A percentile compares a stretch with the other conserved stretches of the same genome.
These are phyloP conservation scores for Coemansia sp. DNA, from an alignment of 192 early-diverging fungal genomes.

Conservation along the genomic window DNA sequence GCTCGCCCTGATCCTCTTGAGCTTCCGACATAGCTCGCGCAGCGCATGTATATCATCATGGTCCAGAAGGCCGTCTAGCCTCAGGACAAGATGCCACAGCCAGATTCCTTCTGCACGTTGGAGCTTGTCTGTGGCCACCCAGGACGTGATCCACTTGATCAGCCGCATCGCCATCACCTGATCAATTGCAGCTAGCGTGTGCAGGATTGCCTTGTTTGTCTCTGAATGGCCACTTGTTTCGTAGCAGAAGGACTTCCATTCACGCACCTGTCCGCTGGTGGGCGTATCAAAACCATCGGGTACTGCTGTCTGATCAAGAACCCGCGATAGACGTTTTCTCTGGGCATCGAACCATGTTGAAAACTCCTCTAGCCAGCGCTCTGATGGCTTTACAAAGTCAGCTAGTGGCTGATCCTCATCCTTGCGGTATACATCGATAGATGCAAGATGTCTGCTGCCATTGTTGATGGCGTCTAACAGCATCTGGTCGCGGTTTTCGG, in stretches of 20 bases:
- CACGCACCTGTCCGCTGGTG: slow-evolving; percentile 14
- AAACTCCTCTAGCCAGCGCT: slow-evolving; percentile 22
- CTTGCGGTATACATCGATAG: not conserved
- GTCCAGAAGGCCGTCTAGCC: slow-evolving; percentile 37
- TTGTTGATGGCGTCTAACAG: not conserved
- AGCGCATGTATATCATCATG: slow-evolving; percentile 40
- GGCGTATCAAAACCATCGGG: slow-evolving; percentile 20
- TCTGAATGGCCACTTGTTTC: not conserved
- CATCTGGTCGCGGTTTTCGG: slow-evolving; percentile 15
- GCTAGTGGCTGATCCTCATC: not conserved
- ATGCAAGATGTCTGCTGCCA: not conserved
- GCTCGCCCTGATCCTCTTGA: slow-evolving; percentile 16
- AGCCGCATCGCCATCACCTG: slow-evolving; percentile 38
- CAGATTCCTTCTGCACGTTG: slow-evolving; percentile 31
- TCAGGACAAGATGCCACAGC: slow-evolving; percentile 46
- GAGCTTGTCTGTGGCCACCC: slow-evolving; percentile 28
- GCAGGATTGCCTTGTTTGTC: slow-evolving; percentile 13
- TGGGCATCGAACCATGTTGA: slow-evolving; percentile 10
- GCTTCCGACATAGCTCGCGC: slow-evolving; percentile 42
- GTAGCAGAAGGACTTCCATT: slow-evolving; percentile 46
- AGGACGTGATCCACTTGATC: slow-evolving; percentile 39
- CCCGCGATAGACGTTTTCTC: slow-evolving; percentile 3
- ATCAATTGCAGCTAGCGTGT: slow-evolving; percentile 33
- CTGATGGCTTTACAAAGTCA: slow-evolving; percentile 10
- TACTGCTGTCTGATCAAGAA: slow-evolving; percentile 2